Percentiles rank a stretch among this genome's conserved stretches.
These are phyloP conservation scores for Boletales sp. DNA, from an alignment of 768 basidiomycete species.

Conservation along the genomic window DNA sequence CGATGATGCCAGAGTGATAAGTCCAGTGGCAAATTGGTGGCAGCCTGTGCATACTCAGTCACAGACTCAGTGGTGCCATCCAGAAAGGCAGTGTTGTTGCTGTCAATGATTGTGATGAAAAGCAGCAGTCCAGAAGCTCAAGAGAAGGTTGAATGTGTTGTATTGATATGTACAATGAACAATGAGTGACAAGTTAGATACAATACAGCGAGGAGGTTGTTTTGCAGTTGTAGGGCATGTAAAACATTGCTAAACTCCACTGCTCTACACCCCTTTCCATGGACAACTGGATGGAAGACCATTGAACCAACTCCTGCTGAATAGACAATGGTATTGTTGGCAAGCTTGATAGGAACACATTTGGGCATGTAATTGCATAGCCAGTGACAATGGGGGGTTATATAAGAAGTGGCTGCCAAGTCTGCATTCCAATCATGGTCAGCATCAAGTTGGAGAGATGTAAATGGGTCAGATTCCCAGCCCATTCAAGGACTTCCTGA, in stretches of 20 bases:
- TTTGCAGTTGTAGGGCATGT: constrained; percentile 19
- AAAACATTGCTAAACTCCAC: background rate
- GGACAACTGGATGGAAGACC: too few species aligned
- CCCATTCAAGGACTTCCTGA: background rate
- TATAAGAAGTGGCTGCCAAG: background rate
- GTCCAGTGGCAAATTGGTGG: too few species aligned
- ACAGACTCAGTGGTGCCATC: too few species aligned
- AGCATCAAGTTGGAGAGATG: background rate
- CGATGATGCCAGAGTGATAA: too few species aligned
- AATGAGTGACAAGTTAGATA: constrained; percentile 1
- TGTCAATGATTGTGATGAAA: too few species aligned
- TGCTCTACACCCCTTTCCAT: too few species aligned
- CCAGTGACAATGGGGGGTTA: background rate
- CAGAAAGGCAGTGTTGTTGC: too few species aligned
- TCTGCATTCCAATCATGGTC: background rate
- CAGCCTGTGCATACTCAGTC: too few species aligned
- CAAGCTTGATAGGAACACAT: background rate
- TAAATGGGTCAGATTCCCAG: background rate
- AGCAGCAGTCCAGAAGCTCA: too few species aligned
- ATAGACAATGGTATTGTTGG: too few species aligned
- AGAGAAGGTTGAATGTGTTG: background rate
- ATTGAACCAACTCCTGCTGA: too few species aligned
- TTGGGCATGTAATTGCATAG: background rate
- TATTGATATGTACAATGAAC: too few species aligned
- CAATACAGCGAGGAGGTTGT: constrained; percentile 14